A percentile compares a stretch with the other conserved stretches of the same genome.
phyloP scores from a whole-genome alignment of 371 early-diverging fungal genomes.

The Dichotomocladium elegans region DNA sequence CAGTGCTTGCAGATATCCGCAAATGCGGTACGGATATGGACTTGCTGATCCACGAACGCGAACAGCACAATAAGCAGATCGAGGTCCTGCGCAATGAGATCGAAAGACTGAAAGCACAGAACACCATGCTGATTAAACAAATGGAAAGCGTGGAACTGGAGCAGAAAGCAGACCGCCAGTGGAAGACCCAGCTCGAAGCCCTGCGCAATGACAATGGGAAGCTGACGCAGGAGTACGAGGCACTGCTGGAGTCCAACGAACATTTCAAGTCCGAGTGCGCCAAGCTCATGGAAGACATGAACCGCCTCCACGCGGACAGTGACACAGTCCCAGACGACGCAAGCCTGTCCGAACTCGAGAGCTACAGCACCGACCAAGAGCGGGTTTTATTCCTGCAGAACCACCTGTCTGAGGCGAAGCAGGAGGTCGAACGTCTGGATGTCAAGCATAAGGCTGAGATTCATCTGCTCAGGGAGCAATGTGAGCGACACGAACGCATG shows the following conservation, averaged over 20 bases:
- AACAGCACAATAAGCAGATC: constrained; percentile 27
- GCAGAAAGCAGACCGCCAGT: constrained; percentile 27
- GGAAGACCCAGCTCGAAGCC: constrained; percentile 12
- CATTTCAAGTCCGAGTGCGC: constrained; percentile 68
- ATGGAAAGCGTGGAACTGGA: constrained; percentile 45
- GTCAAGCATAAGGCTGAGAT: constrained; percentile 53
- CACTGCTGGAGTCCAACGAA: constrained; percentile 57
- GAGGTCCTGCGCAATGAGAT: constrained; percentile 34
- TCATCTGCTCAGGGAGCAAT: constrained; percentile 49
- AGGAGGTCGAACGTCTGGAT: constrained; percentile 43
- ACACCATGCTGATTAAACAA: constrained; percentile 37
- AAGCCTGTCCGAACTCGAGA: constrained; percentile 20
- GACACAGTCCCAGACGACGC: constrained; percentile 26
- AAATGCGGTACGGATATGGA: constrained; percentile 26
- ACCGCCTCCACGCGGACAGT: constrained; percentile 62
- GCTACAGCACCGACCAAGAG: constrained; percentile 24
- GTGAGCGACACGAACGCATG: constrained; percentile 49
- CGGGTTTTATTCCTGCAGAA: constrained; percentile 15
- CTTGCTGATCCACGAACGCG: constrained; percentile 13
- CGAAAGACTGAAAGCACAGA: constrained; percentile 32
- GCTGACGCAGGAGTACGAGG: constrained; percentile 42
- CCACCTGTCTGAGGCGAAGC: constrained; percentile 46
- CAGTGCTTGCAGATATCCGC: constrained; percentile 16
- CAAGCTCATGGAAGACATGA: constrained; percentile 74
- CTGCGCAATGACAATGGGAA: constrained; percentile 58